Percentiles rank a stretch among this genome's conserved stretches.
Conservation (phyloP, 306 rosid genomes). For the Crataegus laevigata region DNA sequence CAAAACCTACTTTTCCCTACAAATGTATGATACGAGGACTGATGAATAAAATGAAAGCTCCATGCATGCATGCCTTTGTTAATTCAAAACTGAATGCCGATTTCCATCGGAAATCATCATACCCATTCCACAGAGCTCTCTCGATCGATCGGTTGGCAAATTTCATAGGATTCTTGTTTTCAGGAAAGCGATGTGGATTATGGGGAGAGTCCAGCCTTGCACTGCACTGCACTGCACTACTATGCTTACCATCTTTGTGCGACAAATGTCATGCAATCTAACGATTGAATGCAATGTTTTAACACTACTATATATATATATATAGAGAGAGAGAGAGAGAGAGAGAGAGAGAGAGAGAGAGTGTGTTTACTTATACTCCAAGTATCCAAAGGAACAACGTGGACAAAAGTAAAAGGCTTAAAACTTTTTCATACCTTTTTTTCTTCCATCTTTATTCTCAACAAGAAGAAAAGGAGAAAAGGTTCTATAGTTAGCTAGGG, state of each 20-base stretch:
- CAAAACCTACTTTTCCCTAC: not conserved
- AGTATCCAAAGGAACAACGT: too few species aligned
- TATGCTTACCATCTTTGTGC: not conserved
- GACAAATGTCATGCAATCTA: not conserved
- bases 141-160: not conserved
- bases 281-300: not conserved
- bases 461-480: not conserved
- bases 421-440: too few species aligned
- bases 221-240: too few species aligned
- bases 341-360: too few species aligned
- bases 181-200: not conserved
- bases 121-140: not conserved
- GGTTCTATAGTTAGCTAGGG: too few species aligned
- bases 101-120: not conserved
- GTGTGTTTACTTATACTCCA: too few species aligned
- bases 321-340: too few species aligned
- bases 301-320: not conserved
- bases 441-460: not conserved
- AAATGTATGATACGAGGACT: not conserved
- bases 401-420: too few species aligned
- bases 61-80: not conserved
- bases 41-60: not conserved
- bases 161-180: not conserved
- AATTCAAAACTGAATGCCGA: not conserved
- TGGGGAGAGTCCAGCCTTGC: not conserved